Conservation (phyloP, 495 filamentous ascomycete species). For the Physcia stellaris region DNA sequence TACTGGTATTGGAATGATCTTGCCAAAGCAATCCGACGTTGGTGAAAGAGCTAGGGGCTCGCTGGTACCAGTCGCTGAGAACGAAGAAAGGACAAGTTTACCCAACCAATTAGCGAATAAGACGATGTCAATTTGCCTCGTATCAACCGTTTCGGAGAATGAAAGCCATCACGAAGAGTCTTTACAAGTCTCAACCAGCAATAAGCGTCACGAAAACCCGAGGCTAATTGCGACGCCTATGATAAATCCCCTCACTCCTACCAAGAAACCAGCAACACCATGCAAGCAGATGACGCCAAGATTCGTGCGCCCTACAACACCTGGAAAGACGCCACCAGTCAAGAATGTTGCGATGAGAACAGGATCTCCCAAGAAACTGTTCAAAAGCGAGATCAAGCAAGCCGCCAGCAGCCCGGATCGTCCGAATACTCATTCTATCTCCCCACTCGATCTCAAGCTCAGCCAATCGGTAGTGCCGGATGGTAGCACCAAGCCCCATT, state of each 20-base stretch:
- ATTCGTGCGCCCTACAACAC: slow-evolving; percentile 33
- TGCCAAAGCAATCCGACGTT: slow-evolving; percentile 46
- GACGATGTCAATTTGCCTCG: no score
- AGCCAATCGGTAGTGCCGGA: slow-evolving; percentile 48
- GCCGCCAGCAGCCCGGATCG: slow-evolving; percentile 19
- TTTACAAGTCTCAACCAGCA: slow-evolving; percentile 33
- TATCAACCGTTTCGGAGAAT: slow-evolving; percentile 43
- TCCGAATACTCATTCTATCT: slow-evolving; percentile 20
- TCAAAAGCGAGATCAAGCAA: slow-evolving; percentile 31
- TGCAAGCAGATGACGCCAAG: slow-evolving; percentile 39
- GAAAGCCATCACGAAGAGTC: slow-evolving; percentile 45
- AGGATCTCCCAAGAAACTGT: slow-evolving; percentile 41
- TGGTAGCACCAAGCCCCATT: slow-evolving; percentile 50
- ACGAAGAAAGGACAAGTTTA: background rate
- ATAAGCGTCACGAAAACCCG: slow-evolving; percentile 35
- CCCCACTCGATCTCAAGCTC: slow-evolving; percentile 30
- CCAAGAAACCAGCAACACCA: slow-evolving; percentile 35
- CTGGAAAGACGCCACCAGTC: slow-evolving; percentile 38
- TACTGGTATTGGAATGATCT: slow-evolving; percentile 41
- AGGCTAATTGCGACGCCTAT: slow-evolving; percentile 32
- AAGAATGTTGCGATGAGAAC: slow-evolving; percentile 30
- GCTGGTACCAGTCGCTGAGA: slow-evolving; percentile 16
- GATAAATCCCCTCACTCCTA: slow-evolving; percentile 20
- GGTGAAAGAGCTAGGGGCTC: slow-evolving; percentile 40
- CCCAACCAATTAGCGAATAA: slow-evolving; percentile 24